Base-by-base conservation (phyloP, 768 basidiomycete species). In the Mycena sanguinolenta region DNA sequence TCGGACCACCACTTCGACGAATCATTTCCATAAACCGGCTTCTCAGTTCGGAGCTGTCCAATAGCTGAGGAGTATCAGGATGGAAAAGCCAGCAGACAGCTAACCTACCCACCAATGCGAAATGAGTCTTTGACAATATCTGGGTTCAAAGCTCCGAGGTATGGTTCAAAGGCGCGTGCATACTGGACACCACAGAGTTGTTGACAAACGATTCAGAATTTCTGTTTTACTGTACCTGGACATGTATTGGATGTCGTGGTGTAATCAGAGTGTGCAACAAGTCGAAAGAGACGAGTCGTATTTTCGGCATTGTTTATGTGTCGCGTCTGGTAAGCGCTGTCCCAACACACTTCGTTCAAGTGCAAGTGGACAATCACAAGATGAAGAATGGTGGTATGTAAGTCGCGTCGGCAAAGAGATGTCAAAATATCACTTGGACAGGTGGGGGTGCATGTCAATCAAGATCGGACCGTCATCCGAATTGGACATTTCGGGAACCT, bases 201-300 rank as follows among this genome's bases (percentile, higher is more conserved):
- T 23, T 34, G 44, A 9, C 23, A 1, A 2, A 13, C 17, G 16
- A 16, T 0, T 5, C 25, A 9, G n/a, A n/a, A n/a, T n/a, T n/a
- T n/a, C n/a, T n/a, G n/a, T n/a, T n/a, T n/a, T n/a, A n/a, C n/a
- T n/a, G n/a, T 80, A 88, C 72, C 89, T 69, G 93, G 32, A 88
- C 83, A 68, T 92, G 84, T 54, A 95, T 85, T 4, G 94, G 92
- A 38, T 79, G 79, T 8, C 92, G 88, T 23, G 92, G 93, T 3
- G 85, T 85, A 19, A 95, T 83, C 7, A 94, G 83, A n/a, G 94
- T 95, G 75, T 91, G 89, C 28, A 95, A 81, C 1, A 89, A 89
- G 75, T 95, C 94, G 73, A 95, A 95, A n/a, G 91, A 89, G 54
- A 94, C 90, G 9, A 94, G 81, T 12, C 85, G 88, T 77, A 92